Conservation (phyloP, 129 eudicot genomes). For the Lactuca saligna region DNA sequence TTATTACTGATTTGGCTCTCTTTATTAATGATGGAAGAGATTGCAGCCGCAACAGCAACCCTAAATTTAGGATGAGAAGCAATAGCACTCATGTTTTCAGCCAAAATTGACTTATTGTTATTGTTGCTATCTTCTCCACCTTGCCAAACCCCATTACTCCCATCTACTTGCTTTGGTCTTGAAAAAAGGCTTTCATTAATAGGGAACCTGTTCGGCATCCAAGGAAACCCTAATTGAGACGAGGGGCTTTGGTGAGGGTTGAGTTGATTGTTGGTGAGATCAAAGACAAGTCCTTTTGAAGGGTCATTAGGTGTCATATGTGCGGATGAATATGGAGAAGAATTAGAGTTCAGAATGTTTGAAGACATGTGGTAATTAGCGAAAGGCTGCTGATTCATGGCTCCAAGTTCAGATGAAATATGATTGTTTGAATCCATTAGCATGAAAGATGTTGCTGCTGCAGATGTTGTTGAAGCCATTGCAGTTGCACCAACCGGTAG, state of each 20-base stretch:
- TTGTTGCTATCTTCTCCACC: conserved; percentile 18
- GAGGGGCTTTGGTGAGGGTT: conserved; percentile 37
- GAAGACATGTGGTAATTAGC: conserved; percentile 34
- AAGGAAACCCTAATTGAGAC: conserved; percentile 47
- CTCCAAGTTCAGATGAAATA: conserved; percentile 25
- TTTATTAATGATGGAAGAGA: conserved; percentile 72
- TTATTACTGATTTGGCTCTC: conserved; percentile 47
- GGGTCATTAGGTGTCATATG: conserved; percentile 54
- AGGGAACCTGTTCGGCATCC: conserved; percentile 47
- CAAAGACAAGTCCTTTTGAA: conserved; percentile 61
- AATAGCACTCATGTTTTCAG: conserved; percentile 75
- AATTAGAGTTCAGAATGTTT: conserved; percentile 25
- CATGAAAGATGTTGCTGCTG: conserved; percentile 54
- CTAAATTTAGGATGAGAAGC: conserved; percentile 87
- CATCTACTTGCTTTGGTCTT: conserved; percentile 27
- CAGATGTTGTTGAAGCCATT: conserved; percentile 85
- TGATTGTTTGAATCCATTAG: conserved; percentile 52
- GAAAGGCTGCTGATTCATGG: conserved; percentile 37
- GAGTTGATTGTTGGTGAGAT: conserved; percentile 51
- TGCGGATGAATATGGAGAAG: conserved; percentile 44
- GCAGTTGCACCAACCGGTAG: conserved; percentile 90
- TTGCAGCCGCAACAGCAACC: conserved; percentile 95
- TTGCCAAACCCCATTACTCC: conserved; percentile 13
- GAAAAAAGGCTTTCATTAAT: conserved; percentile 25
- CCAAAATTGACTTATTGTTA: conserved; percentile 33